Conservation (phyloP, 208 protist genomes). For the Leishmania tropica region DNA sequence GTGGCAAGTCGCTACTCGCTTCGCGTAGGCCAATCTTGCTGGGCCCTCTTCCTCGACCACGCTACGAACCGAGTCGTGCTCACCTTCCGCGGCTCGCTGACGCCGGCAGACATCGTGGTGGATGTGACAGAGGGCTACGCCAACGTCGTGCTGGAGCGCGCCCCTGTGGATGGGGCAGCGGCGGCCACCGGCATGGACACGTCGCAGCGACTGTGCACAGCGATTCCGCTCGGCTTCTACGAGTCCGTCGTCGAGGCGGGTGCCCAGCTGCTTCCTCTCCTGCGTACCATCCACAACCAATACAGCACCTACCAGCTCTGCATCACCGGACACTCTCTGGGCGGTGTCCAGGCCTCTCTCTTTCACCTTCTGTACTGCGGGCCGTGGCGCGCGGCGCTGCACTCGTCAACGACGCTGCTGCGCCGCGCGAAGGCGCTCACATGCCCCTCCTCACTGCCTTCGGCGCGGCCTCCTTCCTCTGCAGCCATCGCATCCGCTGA, state of each 20-base stretch:
- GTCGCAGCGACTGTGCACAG: conserved; percentile 45
- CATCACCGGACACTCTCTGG: conserved; percentile 85
- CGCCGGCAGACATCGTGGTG: conserved; percentile 57
- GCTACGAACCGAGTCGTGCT: conserved; percentile 56
- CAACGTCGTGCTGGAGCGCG: conserved; percentile 34
- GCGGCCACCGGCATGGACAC: not conserved
- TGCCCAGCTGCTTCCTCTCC: conserved; percentile 34
- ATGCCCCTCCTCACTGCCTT: conserved; percentile 5
- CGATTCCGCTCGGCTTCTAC: conserved; percentile 73
- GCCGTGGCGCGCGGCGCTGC: conserved; percentile 15
- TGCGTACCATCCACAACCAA: conserved; percentile 46
- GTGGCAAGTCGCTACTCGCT: conserved; percentile 60
- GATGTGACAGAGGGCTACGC: conserved; percentile 65
- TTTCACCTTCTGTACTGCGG: conserved; percentile 76
- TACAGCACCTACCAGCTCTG: conserved; percentile 67
- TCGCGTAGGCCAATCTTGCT: conserved; percentile 51
- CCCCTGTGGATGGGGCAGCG: not conserved
- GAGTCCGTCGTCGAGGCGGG: conserved; percentile 47
- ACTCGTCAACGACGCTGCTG: conserved; percentile 15
- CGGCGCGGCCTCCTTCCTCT: conserved; percentile 3
- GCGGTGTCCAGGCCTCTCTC: conserved; percentile 68
- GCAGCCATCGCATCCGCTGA: not conserved
- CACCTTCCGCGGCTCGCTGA: conserved; percentile 72
- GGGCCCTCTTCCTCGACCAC: conserved; percentile 72
- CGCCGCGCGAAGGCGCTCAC: conserved; percentile 13